phyloP scores from a whole-genome alignment of 73 alveolate genomes.

The Symbiodinium pilosum region DNA sequence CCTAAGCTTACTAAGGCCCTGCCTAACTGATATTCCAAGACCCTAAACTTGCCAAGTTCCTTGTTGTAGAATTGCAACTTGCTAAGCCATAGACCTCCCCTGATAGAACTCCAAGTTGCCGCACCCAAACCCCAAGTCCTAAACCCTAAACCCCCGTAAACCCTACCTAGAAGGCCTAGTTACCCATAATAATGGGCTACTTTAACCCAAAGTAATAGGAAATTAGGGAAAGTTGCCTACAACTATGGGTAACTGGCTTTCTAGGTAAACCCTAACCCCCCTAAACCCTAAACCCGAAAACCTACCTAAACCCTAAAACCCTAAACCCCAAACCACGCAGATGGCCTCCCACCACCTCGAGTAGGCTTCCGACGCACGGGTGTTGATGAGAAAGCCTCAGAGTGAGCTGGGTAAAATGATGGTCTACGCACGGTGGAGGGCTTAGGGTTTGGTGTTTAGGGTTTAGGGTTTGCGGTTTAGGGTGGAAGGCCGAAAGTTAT shows the following conservation, averaged over 20 bases:
- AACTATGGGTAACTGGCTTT: no score
- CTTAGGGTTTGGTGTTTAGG: neutral
- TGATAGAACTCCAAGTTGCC: neutral
- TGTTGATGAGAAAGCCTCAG: slow-evolving; percentile 4
- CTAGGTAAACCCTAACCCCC: neutral
- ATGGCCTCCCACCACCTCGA: neutral
- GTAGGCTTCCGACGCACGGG: slow-evolving; percentile 2
- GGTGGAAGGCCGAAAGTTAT: neutral
- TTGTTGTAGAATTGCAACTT: no score
- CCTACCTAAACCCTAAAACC: neutral
- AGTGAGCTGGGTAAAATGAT: neutral
- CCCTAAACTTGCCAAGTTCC: no score
- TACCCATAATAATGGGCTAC: no score
- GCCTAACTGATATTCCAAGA: no score
- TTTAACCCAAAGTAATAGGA: no score
- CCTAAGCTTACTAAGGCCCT: no score
- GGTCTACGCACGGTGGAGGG: no score
- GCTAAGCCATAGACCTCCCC: neutral
- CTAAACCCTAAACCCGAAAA: neutral
- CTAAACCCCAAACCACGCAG: neutral
- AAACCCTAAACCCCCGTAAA: neutral
- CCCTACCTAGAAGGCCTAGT: neutral
- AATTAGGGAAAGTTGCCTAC: no score
- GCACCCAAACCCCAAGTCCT: no score
- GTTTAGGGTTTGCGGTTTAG: neutral